A percentile compares a stretch with the other conserved stretches of the same genome.
phyloP scores from a whole-genome alignment of 2,329 filamentous ascomycete species.

The Aureobasidium sp. region DNA sequence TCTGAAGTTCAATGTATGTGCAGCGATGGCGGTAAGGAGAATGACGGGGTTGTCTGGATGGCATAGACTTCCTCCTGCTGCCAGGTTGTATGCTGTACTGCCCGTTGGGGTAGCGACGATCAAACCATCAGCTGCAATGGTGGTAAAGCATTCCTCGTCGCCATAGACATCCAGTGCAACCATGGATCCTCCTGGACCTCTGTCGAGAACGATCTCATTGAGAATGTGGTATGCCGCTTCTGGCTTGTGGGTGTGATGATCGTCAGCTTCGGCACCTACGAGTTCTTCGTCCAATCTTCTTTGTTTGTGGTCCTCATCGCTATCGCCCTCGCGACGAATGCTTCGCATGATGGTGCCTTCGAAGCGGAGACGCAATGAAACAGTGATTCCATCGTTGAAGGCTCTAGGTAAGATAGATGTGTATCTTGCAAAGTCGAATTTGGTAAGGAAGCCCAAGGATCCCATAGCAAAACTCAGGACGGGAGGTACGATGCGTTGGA shows the following conservation, averaged over 20 bases:
- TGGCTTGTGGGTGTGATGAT: slow-evolving; percentile 76
- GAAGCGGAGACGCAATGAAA: slow-evolving; percentile 80
- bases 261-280: slow-evolving; percentile 76
- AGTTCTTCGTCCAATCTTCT: slow-evolving; percentile 82
- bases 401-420: slow-evolving; percentile 60
- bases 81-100: slow-evolving; percentile 91
- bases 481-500: slow-evolving; percentile 79
- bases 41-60: slow-evolving; percentile 97
- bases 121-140: slow-evolving; percentile 84
- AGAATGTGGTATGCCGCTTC: slow-evolving; percentile 83
- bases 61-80: slow-evolving; percentile 88
- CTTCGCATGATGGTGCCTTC: slow-evolving; percentile 91
- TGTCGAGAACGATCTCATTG: slow-evolving; percentile 94
- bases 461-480: slow-evolving; percentile 79
- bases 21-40: slow-evolving; percentile 86
- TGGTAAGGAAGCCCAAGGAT: slow-evolving; percentile 79
- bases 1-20: slow-evolving; percentile 88
- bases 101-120: slow-evolving; percentile 93
- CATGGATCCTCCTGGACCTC: slow-evolving; percentile 92
- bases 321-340: slow-evolving; percentile 38
- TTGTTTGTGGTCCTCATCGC: slow-evolving; percentile 26
- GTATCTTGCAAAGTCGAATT: slow-evolving; percentile 83
- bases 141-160: slow-evolving; percentile 92
- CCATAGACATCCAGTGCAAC: slow-evolving; percentile 87
- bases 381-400: slow-evolving; percentile 77